These are phyloP conservation scores for Globisporangium heterothallicum DNA, from an alignment of 352 stramenopile species.

Conservation along the genomic window DNA sequence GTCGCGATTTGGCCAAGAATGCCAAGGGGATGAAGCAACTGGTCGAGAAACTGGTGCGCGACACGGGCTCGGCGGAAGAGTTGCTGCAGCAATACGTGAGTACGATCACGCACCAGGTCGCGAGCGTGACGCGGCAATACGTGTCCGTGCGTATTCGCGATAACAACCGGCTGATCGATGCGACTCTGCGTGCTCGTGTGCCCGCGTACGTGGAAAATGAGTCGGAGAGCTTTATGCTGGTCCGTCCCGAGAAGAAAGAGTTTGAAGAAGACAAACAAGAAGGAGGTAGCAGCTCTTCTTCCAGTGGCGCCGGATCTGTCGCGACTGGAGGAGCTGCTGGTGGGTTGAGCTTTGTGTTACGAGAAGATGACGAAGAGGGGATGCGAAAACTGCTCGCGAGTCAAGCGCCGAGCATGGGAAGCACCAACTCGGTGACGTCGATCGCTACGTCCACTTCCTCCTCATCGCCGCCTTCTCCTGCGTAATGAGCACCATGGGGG, in stretches of 20 bases:
- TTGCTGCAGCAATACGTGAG: conserved; percentile 80
- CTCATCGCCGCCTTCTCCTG: not conserved
- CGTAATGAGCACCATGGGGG: not conserved
- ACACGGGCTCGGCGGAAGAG: conserved; percentile 60
- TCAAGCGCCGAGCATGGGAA: not conserved
- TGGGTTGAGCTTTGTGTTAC: conserved; percentile 28
- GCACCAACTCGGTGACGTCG: conserved; percentile 6
- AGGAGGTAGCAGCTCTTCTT: not conserved
- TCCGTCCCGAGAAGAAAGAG: conserved; percentile 45
- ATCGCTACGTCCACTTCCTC: not conserved
- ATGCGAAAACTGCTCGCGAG: conserved; percentile 25
- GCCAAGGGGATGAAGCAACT: conserved; percentile 62
- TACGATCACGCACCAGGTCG: conserved; percentile 81
- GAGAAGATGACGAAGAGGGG: conserved; percentile 33
- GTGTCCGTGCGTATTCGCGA: conserved; percentile 75
- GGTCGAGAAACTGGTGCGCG: conserved; percentile 72
- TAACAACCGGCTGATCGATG: conserved; percentile 76
- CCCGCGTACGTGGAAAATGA: conserved; percentile 66
- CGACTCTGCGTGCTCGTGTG: conserved; percentile 61
- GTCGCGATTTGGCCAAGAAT: conserved; percentile 35
- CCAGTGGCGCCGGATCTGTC: no score
- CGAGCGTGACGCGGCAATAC: conserved; percentile 75
- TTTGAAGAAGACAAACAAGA: conserved; percentile 13
- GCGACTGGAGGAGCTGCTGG: conserved; percentile 1
- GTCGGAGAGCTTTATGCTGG: conserved; percentile 61